These are phyloP conservation scores for Rhododendron griersonianum DNA, from an alignment of 148 eudicot genomes.

Conservation along the genomic window DNA sequence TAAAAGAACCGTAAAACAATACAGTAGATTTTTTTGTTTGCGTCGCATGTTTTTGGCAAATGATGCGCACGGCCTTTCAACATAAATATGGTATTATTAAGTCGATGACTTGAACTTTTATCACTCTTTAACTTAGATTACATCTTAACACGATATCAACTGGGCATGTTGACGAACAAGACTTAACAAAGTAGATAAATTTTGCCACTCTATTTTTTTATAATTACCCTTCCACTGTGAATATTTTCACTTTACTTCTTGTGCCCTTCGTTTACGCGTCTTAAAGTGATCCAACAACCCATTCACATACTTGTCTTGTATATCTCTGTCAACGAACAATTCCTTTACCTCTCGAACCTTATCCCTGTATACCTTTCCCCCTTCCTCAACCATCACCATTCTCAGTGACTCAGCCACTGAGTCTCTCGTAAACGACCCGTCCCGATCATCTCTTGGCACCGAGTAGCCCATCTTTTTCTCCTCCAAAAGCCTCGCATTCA, in stretches of 20 bases:
- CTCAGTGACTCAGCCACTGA: conserved; percentile 15
- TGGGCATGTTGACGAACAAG: too few species aligned
- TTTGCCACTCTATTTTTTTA: too few species aligned
- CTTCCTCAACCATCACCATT: conserved; percentile 10
- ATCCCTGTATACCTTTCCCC: conserved; percentile 1
- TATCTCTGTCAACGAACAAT: background rate
- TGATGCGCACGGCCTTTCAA: too few species aligned
- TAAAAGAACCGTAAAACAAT: too few species aligned
- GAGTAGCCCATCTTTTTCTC: background rate
- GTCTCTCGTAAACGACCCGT: conserved; percentile 5
- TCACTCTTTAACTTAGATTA: too few species aligned
- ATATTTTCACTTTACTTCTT: background rate
- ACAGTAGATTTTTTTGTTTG: too few species aligned
- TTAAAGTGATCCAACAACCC: background rate
- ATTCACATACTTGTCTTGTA: background rate
- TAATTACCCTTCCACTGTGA: too few species aligned
- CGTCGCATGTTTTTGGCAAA: too few species aligned
- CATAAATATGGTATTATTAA: too few species aligned
- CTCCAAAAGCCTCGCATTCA: conserved; percentile 14
- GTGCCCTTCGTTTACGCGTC: background rate
- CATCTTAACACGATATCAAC: too few species aligned
- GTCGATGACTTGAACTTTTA: too few species aligned
- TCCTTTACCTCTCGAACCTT: background rate
- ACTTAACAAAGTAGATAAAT: too few species aligned
- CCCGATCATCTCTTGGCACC: conserved; percentile 11